Conservation (phyloP, 495 filamentous ascomycete genomes). For the Pyronema domesticum region DNA sequence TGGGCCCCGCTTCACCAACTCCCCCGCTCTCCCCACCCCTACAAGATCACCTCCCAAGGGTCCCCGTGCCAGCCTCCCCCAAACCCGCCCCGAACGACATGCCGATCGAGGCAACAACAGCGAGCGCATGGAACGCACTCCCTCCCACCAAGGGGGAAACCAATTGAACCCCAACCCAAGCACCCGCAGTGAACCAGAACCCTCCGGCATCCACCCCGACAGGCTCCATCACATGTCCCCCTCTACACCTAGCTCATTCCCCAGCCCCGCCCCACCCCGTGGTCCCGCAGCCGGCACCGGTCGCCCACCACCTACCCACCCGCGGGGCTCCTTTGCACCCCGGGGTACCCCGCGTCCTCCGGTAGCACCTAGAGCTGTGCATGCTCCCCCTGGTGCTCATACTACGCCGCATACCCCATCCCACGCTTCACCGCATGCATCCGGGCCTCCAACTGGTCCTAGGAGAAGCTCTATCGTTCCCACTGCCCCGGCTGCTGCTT, state of each 20-base stretch:
- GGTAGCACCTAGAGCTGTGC: slow-evolving; percentile 3
- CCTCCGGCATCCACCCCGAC: slow-evolving; percentile 12
- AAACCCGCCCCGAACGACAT: no score
- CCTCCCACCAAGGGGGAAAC: neutral
- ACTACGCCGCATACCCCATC: no score
- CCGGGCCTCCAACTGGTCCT: slow-evolving; percentile 14
- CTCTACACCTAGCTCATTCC: slow-evolving; percentile 11
- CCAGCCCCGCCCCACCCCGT: slow-evolving; percentile 12
- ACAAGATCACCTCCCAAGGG: slow-evolving; percentile 20
- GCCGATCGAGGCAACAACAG: no score
- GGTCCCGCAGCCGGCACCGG: slow-evolving; percentile 13
- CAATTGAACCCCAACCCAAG: slow-evolving; percentile 10
- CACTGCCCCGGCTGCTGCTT: slow-evolving; percentile 9
- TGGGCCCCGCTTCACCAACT: slow-evolving; percentile 8
- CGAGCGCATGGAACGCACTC: no score
- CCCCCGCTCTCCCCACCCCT: slow-evolving; percentile 17
- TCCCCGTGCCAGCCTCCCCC: slow-evolving; percentile 1
- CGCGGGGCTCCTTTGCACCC: slow-evolving; percentile 6
- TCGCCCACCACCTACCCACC: slow-evolving; percentile 7
- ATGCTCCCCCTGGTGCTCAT: no score
- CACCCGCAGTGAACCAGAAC: slow-evolving; percentile 10
- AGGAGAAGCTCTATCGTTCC: slow-evolving; percentile 14
- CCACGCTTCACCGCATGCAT: neutral
- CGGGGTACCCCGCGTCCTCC: slow-evolving; percentile 2
- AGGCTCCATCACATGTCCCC: slow-evolving; percentile 19